Evolutionary conservation across 148 eudicot species (phyloP).

Genomic region (Tetragonia tetragonoides): DNA sequence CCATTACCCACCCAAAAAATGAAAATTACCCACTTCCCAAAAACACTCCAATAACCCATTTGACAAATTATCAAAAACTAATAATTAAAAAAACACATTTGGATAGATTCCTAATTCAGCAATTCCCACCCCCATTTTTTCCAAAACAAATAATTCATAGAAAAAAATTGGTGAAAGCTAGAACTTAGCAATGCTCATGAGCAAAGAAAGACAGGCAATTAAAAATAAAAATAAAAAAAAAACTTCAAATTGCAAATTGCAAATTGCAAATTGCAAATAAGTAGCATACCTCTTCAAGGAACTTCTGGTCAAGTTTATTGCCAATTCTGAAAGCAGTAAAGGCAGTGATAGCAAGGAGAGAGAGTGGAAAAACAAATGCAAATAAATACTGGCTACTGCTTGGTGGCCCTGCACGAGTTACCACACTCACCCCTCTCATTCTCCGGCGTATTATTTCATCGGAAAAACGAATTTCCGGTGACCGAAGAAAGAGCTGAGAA

Average conservation of each 20-base stretch:
- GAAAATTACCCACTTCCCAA: too few relatives aligned
- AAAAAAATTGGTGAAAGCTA: background rate
- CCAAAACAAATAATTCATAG: too few relatives aligned
- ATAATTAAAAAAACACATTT: too few relatives aligned
- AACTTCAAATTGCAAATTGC: background rate
- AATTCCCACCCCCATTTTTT: too few relatives aligned
- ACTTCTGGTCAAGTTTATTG: slow-evolving; percentile 68
- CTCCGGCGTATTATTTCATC: slow-evolving; percentile 22
- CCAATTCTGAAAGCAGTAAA: slow-evolving; percentile 56
- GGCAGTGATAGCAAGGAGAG: slow-evolving; percentile 68
- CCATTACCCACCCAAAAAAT: too few relatives aligned
- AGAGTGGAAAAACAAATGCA: slow-evolving; percentile 69
- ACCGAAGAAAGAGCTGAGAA: background rate
- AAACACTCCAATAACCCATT: too few relatives aligned
- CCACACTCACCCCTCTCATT: slow-evolving; percentile 36
- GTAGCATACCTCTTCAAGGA: slow-evolving; percentile 66
- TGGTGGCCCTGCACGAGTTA: slow-evolving; percentile 79
- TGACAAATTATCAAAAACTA: too few relatives aligned
- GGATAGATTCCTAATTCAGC: too few relatives aligned
- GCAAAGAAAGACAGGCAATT: too few relatives aligned
- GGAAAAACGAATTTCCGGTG: slow-evolving; percentile 6
- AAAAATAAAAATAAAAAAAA: too few relatives aligned
- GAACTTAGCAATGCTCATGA: background rate
- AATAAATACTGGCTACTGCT: slow-evolving; percentile 46
- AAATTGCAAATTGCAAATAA: background rate